Evolutionary conservation across 148 eudicot species (phyloP), one percentile per base, ranked within the genome.

Genomic region (Rhododendron griersonianum): DNA sequence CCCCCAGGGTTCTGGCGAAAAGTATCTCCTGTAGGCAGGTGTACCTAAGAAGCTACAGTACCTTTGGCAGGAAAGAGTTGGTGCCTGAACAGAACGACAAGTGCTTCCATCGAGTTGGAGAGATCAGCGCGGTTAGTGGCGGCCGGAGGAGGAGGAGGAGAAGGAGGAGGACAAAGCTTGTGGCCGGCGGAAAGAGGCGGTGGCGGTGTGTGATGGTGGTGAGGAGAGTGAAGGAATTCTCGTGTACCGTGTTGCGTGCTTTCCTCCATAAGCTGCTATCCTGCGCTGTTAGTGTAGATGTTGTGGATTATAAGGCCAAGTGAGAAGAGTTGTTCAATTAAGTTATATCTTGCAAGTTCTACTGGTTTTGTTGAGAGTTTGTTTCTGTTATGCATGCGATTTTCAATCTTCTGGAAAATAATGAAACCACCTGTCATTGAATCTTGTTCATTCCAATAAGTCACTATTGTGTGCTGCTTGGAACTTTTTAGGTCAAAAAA

Each of bases 11-110:
- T 21, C 71, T 69, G 85, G 93, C 90, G 51, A 92, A 95, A 79
- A 87, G 91, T 45, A 83, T 87, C 16, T 92, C 95, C 39, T 92
- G 93, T 87, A 87, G 95, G 89, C 98, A 92, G 78, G 37, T 92
- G 78, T 94, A 92, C 87, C 83, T 91, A 33, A 88, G 92, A 69
- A 94, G 94, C 88, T 92, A 92, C 91, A 88, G 44, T 6, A 5
- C 92, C 2, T 91, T 95, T 80, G 81, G 95, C 11, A 86, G 86
- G 85, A 85, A 93, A 81, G 94, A 93, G 81, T 87, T 63, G 0
- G 63, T 33, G 63, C 69, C 44, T 0, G 86, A 81, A 78, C 89
- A 21, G 83, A 90, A 88, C 16, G 88, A 81, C 82, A 91, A 90
- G 86, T 92, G 93, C 75, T 53, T 90, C 15, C 82, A 85, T 11